Percentiles rank a stretch among this genome's conserved stretches.
These are phyloP conservation scores for Ustilago xerochloae DNA, from an alignment of 1,284 basidiomycete genomes.

Conservation along the genomic window DNA sequence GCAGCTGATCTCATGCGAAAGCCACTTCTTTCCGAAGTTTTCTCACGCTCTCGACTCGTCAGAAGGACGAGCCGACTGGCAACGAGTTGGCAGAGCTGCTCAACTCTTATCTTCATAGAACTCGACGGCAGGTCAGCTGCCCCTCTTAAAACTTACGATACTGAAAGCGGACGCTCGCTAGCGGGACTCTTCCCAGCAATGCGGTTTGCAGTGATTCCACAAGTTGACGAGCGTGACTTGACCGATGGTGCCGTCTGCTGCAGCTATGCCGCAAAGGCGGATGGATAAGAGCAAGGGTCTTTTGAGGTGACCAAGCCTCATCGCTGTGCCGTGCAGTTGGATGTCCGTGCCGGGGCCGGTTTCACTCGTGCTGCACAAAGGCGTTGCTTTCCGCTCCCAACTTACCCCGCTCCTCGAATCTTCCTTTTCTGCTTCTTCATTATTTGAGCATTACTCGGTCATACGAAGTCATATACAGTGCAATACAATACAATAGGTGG, in stretches of 20 bases:
- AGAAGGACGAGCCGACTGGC: neutral
- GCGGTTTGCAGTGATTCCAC: neutral
- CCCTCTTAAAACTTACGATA: too few species aligned
- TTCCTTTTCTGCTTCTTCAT: too few species aligned
- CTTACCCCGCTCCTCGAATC: neutral
- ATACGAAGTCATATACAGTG: too few species aligned
- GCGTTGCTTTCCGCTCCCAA: slow-evolving; percentile 1
- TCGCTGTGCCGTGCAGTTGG: neutral
- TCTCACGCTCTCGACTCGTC: neutral
- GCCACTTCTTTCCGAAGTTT: neutral
- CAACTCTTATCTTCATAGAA: too few species aligned
- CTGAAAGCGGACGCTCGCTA: neutral
- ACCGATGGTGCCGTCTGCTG: too few species aligned
- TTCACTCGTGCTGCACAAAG: neutral
- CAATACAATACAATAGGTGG: too few species aligned
- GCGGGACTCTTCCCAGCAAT: neutral
- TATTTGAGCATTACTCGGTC: too few species aligned
- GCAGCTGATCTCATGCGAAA: neutral
- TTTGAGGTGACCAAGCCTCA: neutral
- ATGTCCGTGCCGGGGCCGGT: slow-evolving; percentile 5
- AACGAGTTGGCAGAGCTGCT: too few species aligned
- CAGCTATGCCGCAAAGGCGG: neutral
- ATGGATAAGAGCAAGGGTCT: neutral
- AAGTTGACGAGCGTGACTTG: neutral
- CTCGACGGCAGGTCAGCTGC: too few species aligned